phyloP scores from a whole-genome alignment of 306 rosid species.

The Cicer judaicum region DNA sequence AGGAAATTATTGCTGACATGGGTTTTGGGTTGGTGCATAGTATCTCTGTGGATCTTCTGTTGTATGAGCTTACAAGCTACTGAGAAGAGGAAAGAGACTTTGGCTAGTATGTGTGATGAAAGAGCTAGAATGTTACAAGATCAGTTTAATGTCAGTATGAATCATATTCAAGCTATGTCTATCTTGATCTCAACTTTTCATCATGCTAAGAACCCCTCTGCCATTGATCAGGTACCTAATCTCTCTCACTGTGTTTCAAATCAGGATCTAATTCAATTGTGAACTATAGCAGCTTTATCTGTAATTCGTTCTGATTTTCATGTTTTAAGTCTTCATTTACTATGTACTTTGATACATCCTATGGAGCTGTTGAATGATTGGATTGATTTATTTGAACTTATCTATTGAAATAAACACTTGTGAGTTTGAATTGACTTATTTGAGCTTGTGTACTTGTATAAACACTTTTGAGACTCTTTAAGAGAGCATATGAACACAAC shows the following conservation, averaged over 20 bases:
- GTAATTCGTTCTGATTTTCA: conserved; percentile 1
- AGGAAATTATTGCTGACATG: conserved; percentile 65
- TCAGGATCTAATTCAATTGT: conserved; percentile 35
- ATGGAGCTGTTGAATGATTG: too few relatives aligned
- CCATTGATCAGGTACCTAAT: conserved; percentile 84
- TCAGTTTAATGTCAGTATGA: conserved; percentile 97
- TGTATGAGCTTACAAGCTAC: conserved; percentile 68
- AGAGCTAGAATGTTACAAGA: conserved; percentile 98
- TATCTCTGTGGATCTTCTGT: conserved; percentile 64
- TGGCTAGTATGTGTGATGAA: conserved; percentile 96
- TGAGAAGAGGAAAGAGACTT: conserved; percentile 90
- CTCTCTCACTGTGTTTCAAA: not conserved
- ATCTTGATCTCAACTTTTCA: conserved; percentile 92
- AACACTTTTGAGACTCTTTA: too few relatives aligned
- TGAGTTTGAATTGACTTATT: too few relatives aligned
- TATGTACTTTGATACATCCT: too few relatives aligned
- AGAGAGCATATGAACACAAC: too few relatives aligned
- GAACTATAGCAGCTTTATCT: not conserved
- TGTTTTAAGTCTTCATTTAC: not conserved
- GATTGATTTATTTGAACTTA: too few relatives aligned
- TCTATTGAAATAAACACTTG: too few relatives aligned
- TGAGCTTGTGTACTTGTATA: too few relatives aligned
- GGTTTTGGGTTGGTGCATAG: conserved; percentile 67
- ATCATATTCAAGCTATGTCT: conserved; percentile 98
- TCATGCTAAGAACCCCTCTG: conserved; percentile 85